A percentile compares a stretch with the other conserved stretches of the same genome.
Evolutionary conservation across 331 rosid genomes (phyloP).

Genomic region (Pyrus hybrid): DNA sequence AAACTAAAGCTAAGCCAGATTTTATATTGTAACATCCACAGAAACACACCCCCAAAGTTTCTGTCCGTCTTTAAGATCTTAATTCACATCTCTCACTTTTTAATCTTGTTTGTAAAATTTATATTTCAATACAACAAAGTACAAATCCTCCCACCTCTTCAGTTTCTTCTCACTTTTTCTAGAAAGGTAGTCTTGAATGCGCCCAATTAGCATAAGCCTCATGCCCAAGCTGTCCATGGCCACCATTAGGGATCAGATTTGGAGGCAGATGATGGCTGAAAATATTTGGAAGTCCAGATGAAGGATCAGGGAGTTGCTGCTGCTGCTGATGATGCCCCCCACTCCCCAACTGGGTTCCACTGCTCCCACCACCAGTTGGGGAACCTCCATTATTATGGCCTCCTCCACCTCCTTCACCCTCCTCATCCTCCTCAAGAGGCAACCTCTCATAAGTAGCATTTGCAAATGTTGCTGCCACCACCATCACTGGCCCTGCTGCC

Average conservation of each 20-base stretch:
- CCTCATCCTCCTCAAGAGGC: constrained; percentile 69
- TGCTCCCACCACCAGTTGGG: constrained; percentile 36
- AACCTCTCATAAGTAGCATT: constrained; percentile 87
- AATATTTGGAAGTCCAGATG: constrained; percentile 37
- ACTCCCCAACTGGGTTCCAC: constrained; percentile 27
- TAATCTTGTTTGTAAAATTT: neutral
- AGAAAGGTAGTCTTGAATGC: constrained; percentile 41
- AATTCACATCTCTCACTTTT: neutral
- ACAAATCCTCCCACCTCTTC: neutral
- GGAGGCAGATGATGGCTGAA: constrained; percentile 48
- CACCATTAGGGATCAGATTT: constrained; percentile 56
- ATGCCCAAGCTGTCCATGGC: constrained; percentile 53
- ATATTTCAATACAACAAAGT: constrained; percentile 5
- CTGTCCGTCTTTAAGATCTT: neutral
- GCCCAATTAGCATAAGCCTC: constrained; percentile 66
- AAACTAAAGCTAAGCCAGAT: neutral
- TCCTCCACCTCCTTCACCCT: constrained; percentile 33
- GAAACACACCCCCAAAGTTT: neutral
- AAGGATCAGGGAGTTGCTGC: constrained; percentile 47
- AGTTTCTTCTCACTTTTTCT: neutral
- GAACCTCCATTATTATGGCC: constrained; percentile 11
- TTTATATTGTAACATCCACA: neutral
- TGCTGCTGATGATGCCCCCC: neutral
- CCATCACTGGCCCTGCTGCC: constrained; percentile 90
- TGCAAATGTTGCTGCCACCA: constrained; percentile 86